A percentile compares a stretch with the other conserved stretches of the same genome.
phyloP scores from a whole-genome alignment of 306 rosid genomes.

The barrel medic (Medicago truncatula) region MtrunA17r5.0-ANR NC_053049.1:21068001-21068500 shows the following conservation, averaged over 20 bases:
- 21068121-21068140: too few species aligned
- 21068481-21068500: neutral
- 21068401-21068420: neutral
- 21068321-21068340: neutral
- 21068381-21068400: neutral
- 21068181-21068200: too few species aligned
- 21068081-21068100: too few species aligned
- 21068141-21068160: too few species aligned
- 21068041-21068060: neutral
- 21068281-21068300: too few species aligned
- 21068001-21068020: too few species aligned
- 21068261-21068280: neutral
- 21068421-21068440: neutral
- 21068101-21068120: too few species aligned
- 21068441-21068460: neutral
- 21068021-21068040: too few species aligned
- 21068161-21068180: too few species aligned
- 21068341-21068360: neutral
- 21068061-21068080: neutral
- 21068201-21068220: too few species aligned
- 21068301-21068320: too few species aligned
- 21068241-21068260: neutral
- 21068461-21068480: neutral
- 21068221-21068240: neutral
- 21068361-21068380: too few species aligned